Evolutionary conservation across 495 filamentous ascomycete genomes (phyloP), one percentile per base, ranked within the genome.

Genomic region (Tuber melanosporum): DNA sequence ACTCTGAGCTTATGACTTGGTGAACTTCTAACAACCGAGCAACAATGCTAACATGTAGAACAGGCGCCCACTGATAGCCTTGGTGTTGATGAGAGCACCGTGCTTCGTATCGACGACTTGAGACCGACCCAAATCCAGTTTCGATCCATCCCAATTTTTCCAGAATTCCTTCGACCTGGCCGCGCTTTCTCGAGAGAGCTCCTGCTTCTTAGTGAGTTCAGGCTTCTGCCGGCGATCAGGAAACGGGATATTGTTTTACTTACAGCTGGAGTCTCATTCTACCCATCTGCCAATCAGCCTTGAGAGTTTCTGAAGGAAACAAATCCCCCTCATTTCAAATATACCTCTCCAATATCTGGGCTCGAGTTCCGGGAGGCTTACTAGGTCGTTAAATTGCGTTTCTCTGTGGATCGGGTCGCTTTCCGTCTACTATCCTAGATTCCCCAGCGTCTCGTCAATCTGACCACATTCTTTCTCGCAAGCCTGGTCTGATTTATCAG

Each of bases 111-210:
- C 57, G 26, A 66, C 57, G n/a, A 32, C n/a, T 66, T 66, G 57
- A 66, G 57, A 32, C n/a, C 57, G n/a, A 66, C 12, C 57, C 26
- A 32, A 32, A 32, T 66, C 32, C 57, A 32, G 26, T 79, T 79
- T 80, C 71, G 71, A 77, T 73, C 47, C 77, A 76, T 80, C 78
- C 79, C 73, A 76, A 76, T 79, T 80, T 80, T 76, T 79, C 71
- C 14, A n/a, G 57, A 70, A 70, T 73, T 74, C 70, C 66, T 79
- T 80, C 78, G 79, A 80, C 78, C 78, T 80, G 78, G 78, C 78
- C 36, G 78, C 73, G 78, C 79, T 80, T 79, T 76, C 79, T 26
- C 73, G 73, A 74, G 71, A 80, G 73, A 73, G 73, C 57, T 79
- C 75, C 73, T 73, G 78, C 71, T 80, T 76, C 46, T 80, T 73